Percentiles rank a stretch among this genome's conserved stretches.
These are phyloP conservation scores for Tricholoma hemisulphureum DNA, from an alignment of 768 basidiomycete genomes.

Conservation along the genomic window DNA sequence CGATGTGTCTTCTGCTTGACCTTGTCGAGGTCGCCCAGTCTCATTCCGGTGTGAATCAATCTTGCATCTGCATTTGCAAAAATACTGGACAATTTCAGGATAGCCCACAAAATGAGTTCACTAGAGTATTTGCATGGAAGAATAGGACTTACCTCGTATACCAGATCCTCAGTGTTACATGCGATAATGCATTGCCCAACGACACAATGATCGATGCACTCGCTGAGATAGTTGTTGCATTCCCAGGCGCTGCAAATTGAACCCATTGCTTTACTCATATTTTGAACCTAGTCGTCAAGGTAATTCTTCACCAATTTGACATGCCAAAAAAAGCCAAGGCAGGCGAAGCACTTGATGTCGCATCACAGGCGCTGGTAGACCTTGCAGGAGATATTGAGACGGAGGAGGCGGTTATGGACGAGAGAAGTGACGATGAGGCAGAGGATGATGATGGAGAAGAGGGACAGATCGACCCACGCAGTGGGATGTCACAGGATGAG, in stretches of 20 bases:
- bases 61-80: background rate
- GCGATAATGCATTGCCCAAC: no score
- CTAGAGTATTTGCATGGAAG: no score
- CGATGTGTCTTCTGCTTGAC: no score
- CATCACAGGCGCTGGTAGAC: background rate
- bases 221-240: background rate
- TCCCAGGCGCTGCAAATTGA: background rate
- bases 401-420: background rate
- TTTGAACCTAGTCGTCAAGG: no score
- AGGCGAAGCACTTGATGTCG: background rate
- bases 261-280: background rate
- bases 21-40: no score
- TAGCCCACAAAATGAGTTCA: background rate
- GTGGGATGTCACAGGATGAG: no score
- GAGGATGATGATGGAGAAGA: background rate
- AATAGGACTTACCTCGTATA: no score
- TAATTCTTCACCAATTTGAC: constrained; percentile 1
- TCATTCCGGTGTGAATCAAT: no score
- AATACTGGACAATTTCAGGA: background rate
- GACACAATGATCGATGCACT: background rate
- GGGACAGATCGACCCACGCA: no score
- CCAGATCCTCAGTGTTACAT: no score
- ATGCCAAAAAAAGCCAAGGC: background rate
- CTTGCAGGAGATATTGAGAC: background rate
- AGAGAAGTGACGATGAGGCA: background rate